Evolutionary conservation across 768 basidiomycete genomes (phyloP), one percentile per base, ranked within the genome.

Genomic region (Pisolithus tinctorius): DNA sequence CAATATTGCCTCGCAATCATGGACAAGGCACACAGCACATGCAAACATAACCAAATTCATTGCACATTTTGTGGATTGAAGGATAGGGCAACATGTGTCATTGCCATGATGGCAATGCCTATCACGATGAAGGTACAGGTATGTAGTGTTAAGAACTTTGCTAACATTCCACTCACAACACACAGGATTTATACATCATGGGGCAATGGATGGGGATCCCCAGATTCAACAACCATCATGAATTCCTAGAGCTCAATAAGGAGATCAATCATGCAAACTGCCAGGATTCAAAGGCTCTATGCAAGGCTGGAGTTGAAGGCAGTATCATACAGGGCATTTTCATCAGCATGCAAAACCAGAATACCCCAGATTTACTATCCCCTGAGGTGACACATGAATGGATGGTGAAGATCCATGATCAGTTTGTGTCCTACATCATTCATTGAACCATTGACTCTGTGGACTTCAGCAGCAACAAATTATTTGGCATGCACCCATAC

Each of bases 401-500:
- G 31, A 31, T 31, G 31, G 13, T 23, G 9, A 41, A 17, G 6
- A 57, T 59, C n/a, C 11, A 51, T 1, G 45, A 59, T 8, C 11
- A 36, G 0, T 57, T 57, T 16, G 47, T 45, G 0, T 8, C 14
- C 0, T 13, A 47, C 25, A 17, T 59, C 3, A 51, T 59, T 16
- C 41, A n/a, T 2, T 14, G 13, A 0, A 56, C 47, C 5, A 26
- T 59, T 0, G 23, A 59, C 8, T 59, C 49, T 0, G 3, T 52
- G 0, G 47, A 60, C 6, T 5, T 23, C 9, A 1, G 4, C 0
- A 37, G 50, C 6, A 6, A 49, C 0, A 48, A 45, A 10, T 40
- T 56, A 0, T 53, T 50, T 6, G 27, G 54, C 6, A 43, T 60
- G 34, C 1, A 1, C 1, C 45, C 51, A 0, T 56, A 60, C 13